Conservation (phyloP, 2,329 filamentous ascomycete genomes). For the Hortaea werneckii region DNA sequence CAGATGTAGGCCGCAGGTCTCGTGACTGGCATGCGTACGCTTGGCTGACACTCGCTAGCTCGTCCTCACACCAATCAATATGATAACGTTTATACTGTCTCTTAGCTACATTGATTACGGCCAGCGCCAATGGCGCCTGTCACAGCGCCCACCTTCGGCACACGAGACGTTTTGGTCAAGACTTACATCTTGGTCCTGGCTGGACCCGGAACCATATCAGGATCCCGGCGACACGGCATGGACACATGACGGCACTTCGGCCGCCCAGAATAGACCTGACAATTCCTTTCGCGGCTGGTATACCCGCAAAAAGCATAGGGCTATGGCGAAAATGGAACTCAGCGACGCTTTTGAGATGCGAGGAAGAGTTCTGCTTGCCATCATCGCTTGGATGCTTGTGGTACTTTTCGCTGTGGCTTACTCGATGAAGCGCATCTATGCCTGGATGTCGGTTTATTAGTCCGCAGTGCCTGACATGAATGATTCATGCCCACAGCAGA, state of each 20-base stretch:
- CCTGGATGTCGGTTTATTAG: too few relatives aligned
- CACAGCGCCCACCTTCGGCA: conserved; percentile 24
- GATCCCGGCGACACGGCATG: conserved; percentile 14
- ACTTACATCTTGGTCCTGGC: conserved; percentile 25
- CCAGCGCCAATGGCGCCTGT: conserved; percentile 40
- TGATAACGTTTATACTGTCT: conserved; percentile 56
- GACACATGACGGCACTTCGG: conserved; percentile 16
- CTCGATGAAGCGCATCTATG: conserved; percentile 6
- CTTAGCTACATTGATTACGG: conserved; percentile 52
- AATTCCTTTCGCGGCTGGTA: conserved; percentile 24
- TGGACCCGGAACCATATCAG: conserved; percentile 36
- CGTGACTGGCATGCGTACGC: neutral
- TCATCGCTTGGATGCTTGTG: conserved; percentile 31
- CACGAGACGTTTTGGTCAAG: conserved; percentile 26
- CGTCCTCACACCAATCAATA: conserved; percentile 53
- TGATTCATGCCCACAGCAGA: too few relatives aligned
- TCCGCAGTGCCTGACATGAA: too few relatives aligned
- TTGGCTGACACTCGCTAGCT: conserved; percentile 15
- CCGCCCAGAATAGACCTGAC: conserved; percentile 11
- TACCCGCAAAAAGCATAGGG: conserved; percentile 35
- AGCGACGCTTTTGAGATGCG: conserved; percentile 54
- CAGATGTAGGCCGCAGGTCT: conserved; percentile 11
- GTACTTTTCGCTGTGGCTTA: conserved; percentile 12
- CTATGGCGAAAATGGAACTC: conserved; percentile 52
- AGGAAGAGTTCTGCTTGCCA: conserved; percentile 40